phyloP scores from a whole-genome alignment of 768 basidiomycete genomes.

The Dioszegia hungarica region DNA sequence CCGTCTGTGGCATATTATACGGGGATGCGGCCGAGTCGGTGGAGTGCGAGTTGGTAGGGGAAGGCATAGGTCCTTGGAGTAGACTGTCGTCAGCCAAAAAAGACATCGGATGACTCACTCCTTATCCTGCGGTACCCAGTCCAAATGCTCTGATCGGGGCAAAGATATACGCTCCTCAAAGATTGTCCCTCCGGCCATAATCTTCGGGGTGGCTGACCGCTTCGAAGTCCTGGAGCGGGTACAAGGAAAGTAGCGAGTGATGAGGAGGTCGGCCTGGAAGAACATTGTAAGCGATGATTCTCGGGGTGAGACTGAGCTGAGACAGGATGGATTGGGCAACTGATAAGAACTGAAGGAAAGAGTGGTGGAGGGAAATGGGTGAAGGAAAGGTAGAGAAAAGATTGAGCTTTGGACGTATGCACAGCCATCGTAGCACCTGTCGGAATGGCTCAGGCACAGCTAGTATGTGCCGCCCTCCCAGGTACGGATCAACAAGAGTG shows the following conservation, averaged over 20 bases:
- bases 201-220: background rate
- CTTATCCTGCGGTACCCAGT: background rate
- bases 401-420: too few species aligned
- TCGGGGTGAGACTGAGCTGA: background rate
- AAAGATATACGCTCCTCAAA: background rate
- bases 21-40: conserved; percentile 12
- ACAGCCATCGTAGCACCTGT: too few species aligned
- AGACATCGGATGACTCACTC: background rate
- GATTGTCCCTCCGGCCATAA: background rate
- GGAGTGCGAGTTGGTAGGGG: conserved; percentile 28
- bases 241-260: background rate
- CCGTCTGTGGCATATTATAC: conserved; percentile 14
- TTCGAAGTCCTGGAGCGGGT: background rate
- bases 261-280: background rate
- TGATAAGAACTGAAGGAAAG: background rate
- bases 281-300: background rate
- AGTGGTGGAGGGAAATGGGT: background rate
- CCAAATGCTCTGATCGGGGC: background rate
- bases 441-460: too few species aligned
- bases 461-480: too few species aligned
- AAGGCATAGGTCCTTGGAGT: conserved; percentile 8
- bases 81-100: background rate
- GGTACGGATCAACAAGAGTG: too few species aligned
- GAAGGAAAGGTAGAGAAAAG: background rate
- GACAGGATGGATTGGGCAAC: conserved; percentile 1